Conservation (phyloP, 73 alveolate species). For the Tetrahymena elliotti region DNA sequence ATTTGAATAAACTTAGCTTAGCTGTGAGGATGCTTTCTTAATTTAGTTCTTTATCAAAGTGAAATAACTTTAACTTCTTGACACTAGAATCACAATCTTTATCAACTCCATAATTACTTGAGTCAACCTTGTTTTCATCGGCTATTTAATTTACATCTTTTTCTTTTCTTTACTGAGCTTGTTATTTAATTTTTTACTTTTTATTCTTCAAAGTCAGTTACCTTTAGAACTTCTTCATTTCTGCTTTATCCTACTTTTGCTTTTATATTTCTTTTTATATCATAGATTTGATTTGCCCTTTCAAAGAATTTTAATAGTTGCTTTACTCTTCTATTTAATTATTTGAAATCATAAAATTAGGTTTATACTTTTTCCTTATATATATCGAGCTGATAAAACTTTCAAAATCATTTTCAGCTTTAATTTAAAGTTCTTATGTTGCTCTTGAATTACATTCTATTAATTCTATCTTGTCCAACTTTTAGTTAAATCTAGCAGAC, state of each 20-base stretch:
- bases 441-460: not conserved
- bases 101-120: not conserved
- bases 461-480: not conserved
- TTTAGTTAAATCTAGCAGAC: not conserved
- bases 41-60: not conserved
- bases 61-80: not conserved
- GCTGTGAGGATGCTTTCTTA: not conserved
- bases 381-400: not conserved
- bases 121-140: not conserved
- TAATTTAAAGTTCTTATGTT: not conserved
- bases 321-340: not conserved
- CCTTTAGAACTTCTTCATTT: not conserved
- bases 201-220: not conserved
- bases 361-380: not conserved
- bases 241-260: not conserved
- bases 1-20: not conserved
- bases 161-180: not conserved
- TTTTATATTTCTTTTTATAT: not conserved
- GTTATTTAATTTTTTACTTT: not conserved
- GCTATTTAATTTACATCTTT: not conserved
- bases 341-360: not conserved
- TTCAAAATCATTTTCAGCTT: not conserved
- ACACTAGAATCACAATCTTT: not conserved
- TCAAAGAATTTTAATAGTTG: not conserved
- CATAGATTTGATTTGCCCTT: not conserved